These are phyloP conservation scores for Floccularia luteovirens DNA, from an alignment of 768 basidiomycete species.

Conservation along the genomic window DNA sequence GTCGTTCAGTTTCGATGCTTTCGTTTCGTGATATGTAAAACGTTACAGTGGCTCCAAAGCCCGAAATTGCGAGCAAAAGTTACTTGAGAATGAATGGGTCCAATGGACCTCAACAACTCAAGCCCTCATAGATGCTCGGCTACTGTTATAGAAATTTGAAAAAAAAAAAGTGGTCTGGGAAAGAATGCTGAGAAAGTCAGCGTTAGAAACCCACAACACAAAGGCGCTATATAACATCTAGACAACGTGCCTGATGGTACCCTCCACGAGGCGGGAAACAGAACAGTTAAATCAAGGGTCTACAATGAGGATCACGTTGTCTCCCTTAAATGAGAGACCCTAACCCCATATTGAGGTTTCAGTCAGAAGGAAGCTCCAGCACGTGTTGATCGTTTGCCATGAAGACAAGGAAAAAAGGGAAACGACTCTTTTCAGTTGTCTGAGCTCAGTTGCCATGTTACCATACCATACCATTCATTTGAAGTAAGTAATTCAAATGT, in stretches of 20 bases:
- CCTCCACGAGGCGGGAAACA: no score
- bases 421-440: no score
- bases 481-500: no score
- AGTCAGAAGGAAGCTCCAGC: neutral
- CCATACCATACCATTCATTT: no score
- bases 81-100: slow-evolving; percentile 59
- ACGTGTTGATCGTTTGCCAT: neutral
- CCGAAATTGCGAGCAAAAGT: slow-evolving; percentile 22
- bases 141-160: neutral
- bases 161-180: slow-evolving; percentile 7
- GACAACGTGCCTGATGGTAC: slow-evolving; percentile 18
- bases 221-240: slow-evolving; percentile 5
- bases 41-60: slow-evolving; percentile 10
- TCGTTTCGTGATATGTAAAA: slow-evolving; percentile 12
- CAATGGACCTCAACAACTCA: slow-evolving; percentile 69
- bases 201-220: neutral
- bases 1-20: slow-evolving; percentile 12
- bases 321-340: neutral
- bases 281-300: neutral
- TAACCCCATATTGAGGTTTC: neutral
- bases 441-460: no score
- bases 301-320: neutral
- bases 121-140: slow-evolving; percentile 48
- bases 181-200: slow-evolving; percentile 3
- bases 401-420: neutral